phyloP scores from a whole-genome alignment of 78 protist genomes.

The Guillardia theta region DNA sequence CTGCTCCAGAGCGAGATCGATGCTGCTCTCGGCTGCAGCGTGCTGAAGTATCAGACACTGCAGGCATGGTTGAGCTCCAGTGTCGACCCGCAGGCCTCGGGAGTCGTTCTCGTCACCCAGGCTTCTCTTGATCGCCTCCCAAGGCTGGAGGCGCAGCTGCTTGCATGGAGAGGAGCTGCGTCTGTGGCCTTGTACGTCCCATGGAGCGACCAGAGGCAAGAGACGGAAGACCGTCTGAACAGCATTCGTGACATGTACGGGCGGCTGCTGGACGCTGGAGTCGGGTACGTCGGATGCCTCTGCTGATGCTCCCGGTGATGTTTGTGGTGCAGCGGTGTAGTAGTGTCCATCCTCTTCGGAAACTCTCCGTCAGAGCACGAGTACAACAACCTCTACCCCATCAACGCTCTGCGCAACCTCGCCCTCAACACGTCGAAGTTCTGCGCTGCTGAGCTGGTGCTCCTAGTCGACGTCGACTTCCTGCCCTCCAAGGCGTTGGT shows the following conservation, averaged over 20 bases:
- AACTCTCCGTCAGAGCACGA: not conserved
- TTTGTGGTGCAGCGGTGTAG: too few species aligned
- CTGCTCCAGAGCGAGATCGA: too few species aligned
- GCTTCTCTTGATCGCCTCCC: not conserved
- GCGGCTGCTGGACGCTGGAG: not conserved
- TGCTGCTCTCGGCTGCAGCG: too few species aligned
- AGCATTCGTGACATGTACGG: not conserved
- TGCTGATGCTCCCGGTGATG: too few species aligned
- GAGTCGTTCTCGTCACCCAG: not conserved
- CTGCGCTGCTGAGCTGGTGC: not conserved
- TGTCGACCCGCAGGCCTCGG: too few species aligned
- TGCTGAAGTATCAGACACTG: too few species aligned
- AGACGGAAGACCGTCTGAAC: not conserved
- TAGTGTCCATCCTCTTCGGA: not conserved
- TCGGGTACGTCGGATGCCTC: too few species aligned
- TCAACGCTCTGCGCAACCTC: constrained; percentile 15
- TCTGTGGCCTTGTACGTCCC: not conserved
- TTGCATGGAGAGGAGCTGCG: not conserved
- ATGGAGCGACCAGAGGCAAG: not conserved
- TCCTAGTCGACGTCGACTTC: constrained; percentile 7
- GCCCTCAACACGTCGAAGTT: too few species aligned
- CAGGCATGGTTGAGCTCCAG: too few species aligned
- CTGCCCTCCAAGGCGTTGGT: not conserved
- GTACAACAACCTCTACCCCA: not conserved
- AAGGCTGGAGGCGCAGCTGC: not conserved